A percentile compares a stretch with the other conserved stretches of the same genome.
Conservation (phyloP, 2,329 filamentous ascomycete species). For the Fonsecaea monophora region DNA sequence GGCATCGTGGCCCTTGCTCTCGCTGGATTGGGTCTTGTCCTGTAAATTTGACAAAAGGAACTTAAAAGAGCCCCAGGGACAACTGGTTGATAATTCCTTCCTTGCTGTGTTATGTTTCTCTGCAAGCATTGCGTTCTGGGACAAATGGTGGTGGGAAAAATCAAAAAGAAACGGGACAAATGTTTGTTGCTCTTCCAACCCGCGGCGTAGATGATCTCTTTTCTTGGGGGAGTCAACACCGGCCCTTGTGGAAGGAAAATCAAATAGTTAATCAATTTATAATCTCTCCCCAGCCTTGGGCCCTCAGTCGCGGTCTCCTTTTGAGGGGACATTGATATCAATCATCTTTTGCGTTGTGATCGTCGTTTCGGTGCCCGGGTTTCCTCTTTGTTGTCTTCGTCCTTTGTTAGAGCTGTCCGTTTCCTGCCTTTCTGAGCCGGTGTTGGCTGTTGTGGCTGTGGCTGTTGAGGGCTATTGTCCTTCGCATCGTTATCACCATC, state of each 20-base stretch:
- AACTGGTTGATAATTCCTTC: background rate
- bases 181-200: background rate
- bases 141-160: background rate
- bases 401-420: background rate
- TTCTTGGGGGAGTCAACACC: too few species aligned
- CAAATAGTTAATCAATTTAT: slow-evolving; percentile 4
- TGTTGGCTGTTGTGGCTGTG: background rate
- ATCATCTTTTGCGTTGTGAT: slow-evolving; percentile 23
- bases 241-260: background rate
- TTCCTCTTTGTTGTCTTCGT: slow-evolving; percentile 10
- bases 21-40: slow-evolving; percentile 30
- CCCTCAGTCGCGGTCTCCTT: too few species aligned
- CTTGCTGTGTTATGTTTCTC: background rate
- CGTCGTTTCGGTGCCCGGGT: slow-evolving; percentile 22
- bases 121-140: slow-evolving; percentile 7
- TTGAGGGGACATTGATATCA: too few species aligned
- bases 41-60: slow-evolving; percentile 12
- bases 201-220: background rate
- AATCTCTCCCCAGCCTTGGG: background rate
- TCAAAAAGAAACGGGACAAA: background rate
- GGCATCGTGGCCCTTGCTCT: slow-evolving; percentile 42
- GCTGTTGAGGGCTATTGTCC: background rate
- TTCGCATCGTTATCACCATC: slow-evolving; percentile 7
- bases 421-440: slow-evolving; percentile 8
- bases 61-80: background rate